phyloP scores from a whole-genome alignment of 371 early-diverging fungal genomes.

The Ordospora pajunii region DNA sequence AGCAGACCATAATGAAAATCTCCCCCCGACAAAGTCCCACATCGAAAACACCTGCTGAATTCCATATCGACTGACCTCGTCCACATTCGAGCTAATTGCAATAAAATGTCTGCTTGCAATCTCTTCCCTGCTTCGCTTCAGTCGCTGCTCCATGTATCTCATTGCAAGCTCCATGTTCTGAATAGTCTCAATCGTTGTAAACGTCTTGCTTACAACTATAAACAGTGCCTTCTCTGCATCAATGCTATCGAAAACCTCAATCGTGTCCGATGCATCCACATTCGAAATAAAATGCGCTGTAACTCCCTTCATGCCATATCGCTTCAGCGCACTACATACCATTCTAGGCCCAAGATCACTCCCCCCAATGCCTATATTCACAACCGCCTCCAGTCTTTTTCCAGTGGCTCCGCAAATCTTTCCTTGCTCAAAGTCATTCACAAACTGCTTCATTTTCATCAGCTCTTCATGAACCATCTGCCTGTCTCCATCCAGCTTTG shows the following conservation, averaged over 20 bases:
- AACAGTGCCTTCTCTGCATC: slow-evolving; percentile 82
- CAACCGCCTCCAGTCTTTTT: slow-evolving; percentile 77
- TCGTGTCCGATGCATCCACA: slow-evolving; percentile 88
- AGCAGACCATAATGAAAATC: slow-evolving; percentile 96
- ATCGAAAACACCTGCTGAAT: slow-evolving; percentile 95
- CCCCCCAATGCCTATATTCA: slow-evolving; percentile 98
- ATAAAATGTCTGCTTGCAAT: slow-evolving; percentile 77
- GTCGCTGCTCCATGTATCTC: slow-evolving; percentile 3
- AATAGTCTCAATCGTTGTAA: slow-evolving; percentile 95
- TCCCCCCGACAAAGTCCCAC: slow-evolving; percentile 99
- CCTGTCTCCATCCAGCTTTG: neutral
- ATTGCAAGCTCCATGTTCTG: slow-evolving; percentile 83
- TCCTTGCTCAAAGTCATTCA: slow-evolving; percentile 73
- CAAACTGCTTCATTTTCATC: slow-evolving; percentile 74
- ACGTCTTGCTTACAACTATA: slow-evolving; percentile 92
- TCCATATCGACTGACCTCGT: slow-evolving; percentile 76
- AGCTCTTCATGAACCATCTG: slow-evolving; percentile 73
- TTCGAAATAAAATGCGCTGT: slow-evolving; percentile 87
- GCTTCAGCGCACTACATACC: slow-evolving; percentile 89
- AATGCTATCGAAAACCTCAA: slow-evolving; percentile 73
- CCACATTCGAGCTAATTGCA: slow-evolving; percentile 83
- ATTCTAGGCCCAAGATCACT: slow-evolving; percentile 97
- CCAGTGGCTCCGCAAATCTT: slow-evolving; percentile 85
- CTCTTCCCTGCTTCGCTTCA: slow-evolving; percentile 62
- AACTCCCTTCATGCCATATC: slow-evolving; percentile 67